Evolutionary conservation across 306 rosid species (phyloP).

Genomic region (Begonia peltatifolia): DNA sequence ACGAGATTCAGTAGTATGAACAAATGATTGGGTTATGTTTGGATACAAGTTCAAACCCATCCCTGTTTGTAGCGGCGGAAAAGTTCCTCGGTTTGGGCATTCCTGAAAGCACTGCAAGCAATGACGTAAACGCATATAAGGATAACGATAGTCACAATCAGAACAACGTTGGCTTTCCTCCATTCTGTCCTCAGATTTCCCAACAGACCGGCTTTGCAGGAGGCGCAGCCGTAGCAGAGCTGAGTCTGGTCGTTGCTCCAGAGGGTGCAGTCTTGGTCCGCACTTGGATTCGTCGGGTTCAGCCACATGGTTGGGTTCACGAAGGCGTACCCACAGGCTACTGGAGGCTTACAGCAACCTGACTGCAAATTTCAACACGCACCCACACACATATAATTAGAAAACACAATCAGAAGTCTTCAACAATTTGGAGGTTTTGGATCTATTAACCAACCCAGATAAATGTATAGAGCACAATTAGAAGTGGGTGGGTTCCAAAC

Average conservation of each 20-base stretch:
- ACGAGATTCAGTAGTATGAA: too few species aligned
- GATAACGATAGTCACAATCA: slow-evolving; percentile 52
- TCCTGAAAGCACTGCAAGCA: slow-evolving; percentile 85
- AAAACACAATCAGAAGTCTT: too few species aligned
- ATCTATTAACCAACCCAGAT: too few species aligned
- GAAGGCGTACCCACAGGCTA: slow-evolving; percentile 54
- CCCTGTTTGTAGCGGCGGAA: slow-evolving; percentile 67
- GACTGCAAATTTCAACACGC: slow-evolving; percentile 44
- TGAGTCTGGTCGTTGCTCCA: slow-evolving; percentile 77
- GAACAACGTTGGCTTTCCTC: slow-evolving; percentile 64
- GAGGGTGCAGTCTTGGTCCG: slow-evolving; percentile 54
- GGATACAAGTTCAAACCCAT: slow-evolving; percentile 31
- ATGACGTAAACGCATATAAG: slow-evolving; percentile 64
- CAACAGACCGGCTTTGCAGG: slow-evolving; percentile 74
- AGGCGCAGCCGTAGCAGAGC: slow-evolving; percentile 64
- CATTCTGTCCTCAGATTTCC: slow-evolving; percentile 76
- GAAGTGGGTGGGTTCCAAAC: too few species aligned
- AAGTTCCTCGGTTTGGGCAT: slow-evolving; percentile 70
- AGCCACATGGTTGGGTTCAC: slow-evolving; percentile 68
- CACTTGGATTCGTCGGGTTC: slow-evolving; percentile 24
- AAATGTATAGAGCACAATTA: too few species aligned
- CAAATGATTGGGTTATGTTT: not conserved
- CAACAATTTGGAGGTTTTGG: too few species aligned
- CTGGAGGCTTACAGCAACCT: slow-evolving; percentile 90
- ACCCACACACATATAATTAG: too few species aligned